These are phyloP conservation scores for Neocallimastix lanati DNA, from an alignment of 192 early-diverging fungal genomes.

Conservation along the genomic window DNA sequence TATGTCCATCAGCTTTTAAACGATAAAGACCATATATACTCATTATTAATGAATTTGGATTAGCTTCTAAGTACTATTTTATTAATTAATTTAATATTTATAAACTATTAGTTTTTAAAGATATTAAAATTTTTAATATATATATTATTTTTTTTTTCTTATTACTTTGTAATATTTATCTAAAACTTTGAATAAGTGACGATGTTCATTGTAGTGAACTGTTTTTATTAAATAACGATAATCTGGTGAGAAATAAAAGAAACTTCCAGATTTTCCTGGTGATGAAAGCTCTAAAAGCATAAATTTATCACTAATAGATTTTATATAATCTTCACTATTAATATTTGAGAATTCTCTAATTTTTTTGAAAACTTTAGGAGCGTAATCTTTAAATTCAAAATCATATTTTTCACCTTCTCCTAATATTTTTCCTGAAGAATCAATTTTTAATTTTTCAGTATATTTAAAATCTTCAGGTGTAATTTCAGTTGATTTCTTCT, in stretches of 20 bases:
- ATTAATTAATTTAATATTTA: too few species aligned
- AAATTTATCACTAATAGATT: slow-evolving; percentile 88
- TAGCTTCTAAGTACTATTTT: not conserved
- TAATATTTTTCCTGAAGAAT: not conserved
- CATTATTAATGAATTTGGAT: not conserved
- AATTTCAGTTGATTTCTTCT: not conserved
- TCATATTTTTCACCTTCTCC: slow-evolving; percentile 48
- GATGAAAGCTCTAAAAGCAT: slow-evolving; percentile 88
- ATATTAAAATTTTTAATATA: too few species aligned
- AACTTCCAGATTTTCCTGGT: slow-evolving; percentile 87
- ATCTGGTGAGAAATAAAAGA: slow-evolving; percentile 97
- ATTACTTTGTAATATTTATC: slow-evolving; percentile 56
- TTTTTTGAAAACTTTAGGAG: slow-evolving; percentile 87
- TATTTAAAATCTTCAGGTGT: not conserved
- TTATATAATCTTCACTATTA: slow-evolving; percentile 81
- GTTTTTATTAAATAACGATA: slow-evolving; percentile 99
- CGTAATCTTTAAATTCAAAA: slow-evolving; percentile 99
- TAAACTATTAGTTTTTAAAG: too few species aligned
- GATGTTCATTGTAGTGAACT: slow-evolving; percentile 84
- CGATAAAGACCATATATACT: not conserved
- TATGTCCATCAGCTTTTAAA: not conserved
- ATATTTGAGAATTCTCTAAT: slow-evolving; percentile 75
- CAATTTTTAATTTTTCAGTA: not conserved
- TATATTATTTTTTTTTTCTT: too few species aligned
- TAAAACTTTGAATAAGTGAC: slow-evolving; percentile 74